These are phyloP conservation scores for Narthecium ossifragum DNA, from an alignment of 106 monocot genomes.

Conservation along the genomic window DNA sequence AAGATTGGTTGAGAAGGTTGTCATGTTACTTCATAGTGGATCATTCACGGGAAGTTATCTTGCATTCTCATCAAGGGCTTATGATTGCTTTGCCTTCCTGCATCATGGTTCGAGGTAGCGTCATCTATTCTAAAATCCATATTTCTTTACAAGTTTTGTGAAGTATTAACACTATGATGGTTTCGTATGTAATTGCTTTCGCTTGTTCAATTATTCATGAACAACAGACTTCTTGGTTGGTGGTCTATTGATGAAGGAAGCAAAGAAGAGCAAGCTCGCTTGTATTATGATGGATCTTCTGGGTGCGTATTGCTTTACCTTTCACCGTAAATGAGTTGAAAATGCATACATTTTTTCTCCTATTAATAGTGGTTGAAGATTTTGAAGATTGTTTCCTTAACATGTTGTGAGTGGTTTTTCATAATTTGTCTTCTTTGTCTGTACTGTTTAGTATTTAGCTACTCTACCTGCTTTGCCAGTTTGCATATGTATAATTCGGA, in stretches of 20 bases:
- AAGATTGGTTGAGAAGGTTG: conserved; percentile 84
- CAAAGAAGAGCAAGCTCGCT: conserved; percentile 88
- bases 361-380: no score
- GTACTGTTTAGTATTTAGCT: no score
- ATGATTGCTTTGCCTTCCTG: conserved; percentile 83
- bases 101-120: conserved; percentile 92
- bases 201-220: not conserved
- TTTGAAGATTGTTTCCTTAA: no score
- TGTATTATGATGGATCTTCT: conserved; percentile 52
- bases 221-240: conserved; percentile 89
- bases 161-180: no score
- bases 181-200: conserved; percentile 10
- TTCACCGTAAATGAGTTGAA: no score
- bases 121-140: no score
- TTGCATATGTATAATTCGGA: no score
- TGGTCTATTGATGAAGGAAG: conserved; percentile 99
- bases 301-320: conserved; percentile 42
- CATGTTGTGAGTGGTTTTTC: no score
- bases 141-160: not conserved
- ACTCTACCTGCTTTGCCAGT: no score
- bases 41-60: conserved; percentile 48
- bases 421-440: no score
- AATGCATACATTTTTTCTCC: no score
- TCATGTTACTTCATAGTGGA: conserved; percentile 54
- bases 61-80: conserved; percentile 50